A percentile compares a stretch with the other conserved stretches of the same genome.
These are phyloP conservation scores for Fusarium keratoplasticum DNA, from an alignment of 2,329 filamentous ascomycete species.

Conservation along the genomic window DNA sequence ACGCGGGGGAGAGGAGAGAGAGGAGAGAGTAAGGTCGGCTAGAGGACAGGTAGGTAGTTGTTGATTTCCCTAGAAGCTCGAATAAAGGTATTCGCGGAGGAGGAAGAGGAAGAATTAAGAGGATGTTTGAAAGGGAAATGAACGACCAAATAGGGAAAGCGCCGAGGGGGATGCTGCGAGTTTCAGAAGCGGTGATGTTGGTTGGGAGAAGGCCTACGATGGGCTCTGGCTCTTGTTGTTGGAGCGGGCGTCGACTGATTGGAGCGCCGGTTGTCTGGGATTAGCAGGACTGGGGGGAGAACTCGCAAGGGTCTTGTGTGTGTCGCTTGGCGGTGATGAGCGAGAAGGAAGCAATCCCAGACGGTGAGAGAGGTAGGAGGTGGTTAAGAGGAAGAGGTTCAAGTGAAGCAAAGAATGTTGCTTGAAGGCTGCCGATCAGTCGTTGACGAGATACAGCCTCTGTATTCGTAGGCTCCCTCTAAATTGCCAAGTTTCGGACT, in stretches of 20 bases:
- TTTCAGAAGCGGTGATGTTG: constrained; percentile 37
- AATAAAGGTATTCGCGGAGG: not conserved
- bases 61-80: not conserved
- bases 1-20: constrained; percentile 19
- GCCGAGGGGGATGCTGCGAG: constrained; percentile 29
- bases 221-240: constrained; percentile 22
- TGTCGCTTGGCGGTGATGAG: constrained; percentile 20
- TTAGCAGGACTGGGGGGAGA: constrained; percentile 9
- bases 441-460: not conserved
- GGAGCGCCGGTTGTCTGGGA: constrained; percentile 41
- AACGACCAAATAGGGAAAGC: constrained; percentile 24
- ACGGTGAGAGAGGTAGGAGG: not conserved
- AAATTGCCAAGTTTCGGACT: constrained; percentile 20
- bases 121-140: constrained; percentile 16
- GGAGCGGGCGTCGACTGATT: constrained; percentile 38
- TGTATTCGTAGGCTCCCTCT: not conserved
- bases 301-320: constrained; percentile 32
- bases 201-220: constrained; percentile 25
- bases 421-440: not conserved
- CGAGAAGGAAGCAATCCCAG: not conserved
- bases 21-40: not conserved
- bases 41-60: not conserved
- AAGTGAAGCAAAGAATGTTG: not conserved
- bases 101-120: not conserved
- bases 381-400: not conserved